Evolutionary conservation across 768 basidiomycete species (phyloP), one percentile per base, ranked within the genome.

Genomic region (Tephrocybe sp.): DNA sequence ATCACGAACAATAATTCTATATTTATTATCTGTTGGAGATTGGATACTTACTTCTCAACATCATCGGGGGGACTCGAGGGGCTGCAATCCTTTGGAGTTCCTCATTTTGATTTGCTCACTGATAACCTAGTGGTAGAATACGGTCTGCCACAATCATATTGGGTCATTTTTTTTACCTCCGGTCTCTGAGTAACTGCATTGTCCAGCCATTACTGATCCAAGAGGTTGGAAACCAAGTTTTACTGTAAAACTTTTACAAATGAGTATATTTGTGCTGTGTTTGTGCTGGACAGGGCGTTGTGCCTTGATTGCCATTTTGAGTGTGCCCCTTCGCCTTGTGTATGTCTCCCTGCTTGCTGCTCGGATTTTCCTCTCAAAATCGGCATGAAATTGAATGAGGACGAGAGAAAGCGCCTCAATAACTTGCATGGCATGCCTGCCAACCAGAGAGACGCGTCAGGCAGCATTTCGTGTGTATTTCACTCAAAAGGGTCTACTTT

Each of bases 221-320:
- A n/a, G n/a, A n/a, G n/a, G n/a, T n/a, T n/a, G n/a, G n/a, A n/a
- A n/a, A n/a, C n/a, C n/a, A n/a, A n/a, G n/a, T n/a, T n/a, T n/a
- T n/a, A n/a, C n/a, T n/a, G n/a, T n/a, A n/a, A n/a, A n/a, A n/a
- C n/a, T n/a, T n/a, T n/a, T n/a, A n/a, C n/a, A n/a, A n/a, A n/a
- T n/a, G n/a, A 36, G 34, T 36, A 36, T 36, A 20, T 39, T 18
- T 39, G 38, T 20, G n/a, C 6, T 9, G 18, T 39, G 9, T 38
- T 46, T 25, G 45, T 43, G 7, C 30, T 41, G 21, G 18, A 18
- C n/a, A 8, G n/a, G n/a, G 5, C 12, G 8, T 21, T 9, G 18
- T 23, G 49, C 48, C 38, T 46, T 33, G 32, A 52, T 58, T 57
- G 44, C 58, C 58, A 50, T 55, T 57, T 58, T 40, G 52, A 52